These are phyloP conservation scores for Cynara cardunculus DNA, from an alignment of 129 eudicot genomes.

Conservation along the genomic window DNA sequence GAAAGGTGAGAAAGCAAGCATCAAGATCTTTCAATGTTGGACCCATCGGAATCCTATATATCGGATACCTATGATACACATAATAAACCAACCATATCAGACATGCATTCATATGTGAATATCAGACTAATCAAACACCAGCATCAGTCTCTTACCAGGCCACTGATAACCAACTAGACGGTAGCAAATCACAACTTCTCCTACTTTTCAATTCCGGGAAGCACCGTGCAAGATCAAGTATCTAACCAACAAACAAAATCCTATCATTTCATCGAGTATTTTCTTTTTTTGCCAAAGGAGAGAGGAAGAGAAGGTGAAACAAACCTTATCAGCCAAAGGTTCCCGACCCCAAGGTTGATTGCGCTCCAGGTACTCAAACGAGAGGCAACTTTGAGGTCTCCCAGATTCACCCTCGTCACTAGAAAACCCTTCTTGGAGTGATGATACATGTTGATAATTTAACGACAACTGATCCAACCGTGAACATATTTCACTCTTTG, in stretches of 20 bases:
- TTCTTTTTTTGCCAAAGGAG: no score
- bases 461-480: constrained; percentile 47
- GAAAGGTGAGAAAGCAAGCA: constrained; percentile 95
- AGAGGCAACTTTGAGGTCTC: constrained; percentile 52
- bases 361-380: constrained; percentile 65
- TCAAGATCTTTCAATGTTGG: constrained; percentile 85
- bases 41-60: constrained; percentile 85
- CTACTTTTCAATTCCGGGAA: constrained; percentile 66
- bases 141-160: constrained; percentile 62
- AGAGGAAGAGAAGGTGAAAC: not conserved
- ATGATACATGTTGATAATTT: constrained; percentile 41
- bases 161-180: constrained; percentile 91
- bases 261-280: not conserved
- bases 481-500: constrained; percentile 30
- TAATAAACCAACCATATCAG: not conserved
- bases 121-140: not conserved
- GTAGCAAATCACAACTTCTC: constrained; percentile 72
- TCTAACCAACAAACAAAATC: constrained; percentile 30
- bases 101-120: not conserved
- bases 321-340: constrained; percentile 85
- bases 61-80: constrained; percentile 66
- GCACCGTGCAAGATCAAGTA: constrained; percentile 64
- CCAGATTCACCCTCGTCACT: constrained; percentile 86
- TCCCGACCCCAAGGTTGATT: constrained; percentile 77
- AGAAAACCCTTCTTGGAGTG: constrained; percentile 73